phyloP scores from a whole-genome alignment of 2,329 filamentous ascomycete genomes.

The Aspergillus pseudoglaucus region DNA sequence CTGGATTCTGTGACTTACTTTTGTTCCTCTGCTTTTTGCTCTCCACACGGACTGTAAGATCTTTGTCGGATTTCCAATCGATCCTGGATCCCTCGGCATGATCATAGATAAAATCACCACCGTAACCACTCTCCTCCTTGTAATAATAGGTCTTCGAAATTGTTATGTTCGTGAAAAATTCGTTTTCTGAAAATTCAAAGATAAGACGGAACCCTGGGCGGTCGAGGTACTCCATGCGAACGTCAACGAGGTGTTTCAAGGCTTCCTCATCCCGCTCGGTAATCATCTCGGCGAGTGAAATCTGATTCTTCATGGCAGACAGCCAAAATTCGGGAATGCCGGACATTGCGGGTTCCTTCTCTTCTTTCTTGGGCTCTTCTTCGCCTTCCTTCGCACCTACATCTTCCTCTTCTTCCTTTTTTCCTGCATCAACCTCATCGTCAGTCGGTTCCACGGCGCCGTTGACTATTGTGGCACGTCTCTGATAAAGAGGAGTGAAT shows the following conservation, averaged over 20 bases:
- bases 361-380: slow-evolving; percentile 44
- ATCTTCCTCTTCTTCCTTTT: slow-evolving; percentile 67
- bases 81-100: slow-evolving; percentile 98
- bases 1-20: slow-evolving; percentile 56
- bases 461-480: slow-evolving; percentile 89
- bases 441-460: slow-evolving; percentile 78
- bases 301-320: slow-evolving; percentile 99
- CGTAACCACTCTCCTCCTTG: slow-evolving; percentile 96
- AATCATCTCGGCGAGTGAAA: slow-evolving; percentile 95
- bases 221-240: slow-evolving; percentile 99
- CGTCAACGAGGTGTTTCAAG: slow-evolving; percentile 81
- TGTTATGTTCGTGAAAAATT: slow-evolving; percentile 95
- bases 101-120: slow-evolving; percentile 98
- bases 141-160: slow-evolving; percentile 99
- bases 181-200: slow-evolving; percentile 92
- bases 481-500: slow-evolving; percentile 94
- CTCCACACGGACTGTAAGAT: slow-evolving; percentile 89
- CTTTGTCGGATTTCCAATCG: slow-evolving; percentile 88
- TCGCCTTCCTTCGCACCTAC: slow-evolving; percentile 55
- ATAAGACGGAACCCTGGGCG: slow-evolving; percentile 97
- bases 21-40: slow-evolving; percentile 99
- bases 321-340: slow-evolving; percentile 99
- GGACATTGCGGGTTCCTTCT: slow-evolving; percentile 46
- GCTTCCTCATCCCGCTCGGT: slow-evolving; percentile 94
- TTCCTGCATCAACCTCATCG: slow-evolving; percentile 77